Evolutionary conservation across 2,329 filamentous ascomycete species (phyloP).

Genomic region (Fusarium papillatum): DNA sequence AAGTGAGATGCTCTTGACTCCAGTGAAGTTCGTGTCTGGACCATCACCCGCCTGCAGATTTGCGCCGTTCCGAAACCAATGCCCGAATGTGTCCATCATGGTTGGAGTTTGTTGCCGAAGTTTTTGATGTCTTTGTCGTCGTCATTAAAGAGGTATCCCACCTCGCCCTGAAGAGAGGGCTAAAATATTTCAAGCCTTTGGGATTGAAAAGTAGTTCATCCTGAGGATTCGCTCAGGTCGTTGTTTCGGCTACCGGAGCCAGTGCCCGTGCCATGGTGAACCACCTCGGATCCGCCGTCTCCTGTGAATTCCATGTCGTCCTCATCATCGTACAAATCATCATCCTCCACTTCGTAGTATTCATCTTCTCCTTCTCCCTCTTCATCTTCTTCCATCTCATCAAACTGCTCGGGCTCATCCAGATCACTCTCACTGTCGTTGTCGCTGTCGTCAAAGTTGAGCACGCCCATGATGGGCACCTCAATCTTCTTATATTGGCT

Average conservation of each 20-base stretch:
- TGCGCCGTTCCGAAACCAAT: slow-evolving; percentile 37
- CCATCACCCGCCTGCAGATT: slow-evolving; percentile 38
- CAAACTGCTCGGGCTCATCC: slow-evolving; percentile 43
- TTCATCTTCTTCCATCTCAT: slow-evolving; percentile 45
- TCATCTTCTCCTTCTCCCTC: slow-evolving; percentile 42
- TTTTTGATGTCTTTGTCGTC: slow-evolving; percentile 32
- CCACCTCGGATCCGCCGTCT: slow-evolving; percentile 44
- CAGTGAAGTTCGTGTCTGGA: slow-evolving; percentile 34
- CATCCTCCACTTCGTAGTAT: slow-evolving; percentile 46
- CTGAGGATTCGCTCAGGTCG: slow-evolving; percentile 44
- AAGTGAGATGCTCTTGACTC: slow-evolving; percentile 41
- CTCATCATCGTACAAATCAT: slow-evolving; percentile 43
- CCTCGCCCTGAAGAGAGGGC: slow-evolving; percentile 4
- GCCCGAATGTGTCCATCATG: slow-evolving; percentile 31
- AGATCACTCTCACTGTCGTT: slow-evolving; percentile 54
- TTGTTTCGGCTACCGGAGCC: slow-evolving; percentile 45
- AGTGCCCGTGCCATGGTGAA: slow-evolving; percentile 45
- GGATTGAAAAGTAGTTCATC: slow-evolving; percentile 20
- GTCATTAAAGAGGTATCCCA: slow-evolving; percentile 38
- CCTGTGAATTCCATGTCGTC: slow-evolving; percentile 43
- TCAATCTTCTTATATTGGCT: slow-evolving; percentile 61
- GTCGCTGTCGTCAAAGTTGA: slow-evolving; percentile 60
- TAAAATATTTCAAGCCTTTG: slow-evolving; percentile 10
- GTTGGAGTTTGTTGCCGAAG: slow-evolving; percentile 27
- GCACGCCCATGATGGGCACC: slow-evolving; percentile 59